Percentiles rank a stretch among this genome's conserved stretches.
Evolutionary conservation across 371 early-diverging fungal species (phyloP).

Genomic region (Funneliformis caledonium): DNA sequence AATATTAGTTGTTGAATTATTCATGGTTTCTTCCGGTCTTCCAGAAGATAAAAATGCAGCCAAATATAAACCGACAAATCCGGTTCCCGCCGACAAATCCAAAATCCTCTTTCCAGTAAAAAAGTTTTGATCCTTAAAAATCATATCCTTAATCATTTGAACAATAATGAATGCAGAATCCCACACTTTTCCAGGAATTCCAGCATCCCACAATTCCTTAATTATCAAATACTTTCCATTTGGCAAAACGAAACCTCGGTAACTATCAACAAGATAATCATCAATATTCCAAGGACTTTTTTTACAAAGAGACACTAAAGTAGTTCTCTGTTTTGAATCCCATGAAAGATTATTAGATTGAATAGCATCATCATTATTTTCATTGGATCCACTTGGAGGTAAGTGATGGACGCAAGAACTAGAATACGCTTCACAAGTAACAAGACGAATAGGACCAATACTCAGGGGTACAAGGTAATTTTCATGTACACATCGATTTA

Average conservation of each 20-base stretch:
- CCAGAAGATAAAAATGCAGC: constrained; percentile 49
- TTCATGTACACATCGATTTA: background rate
- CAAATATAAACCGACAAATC: constrained; percentile 58
- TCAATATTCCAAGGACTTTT: constrained; percentile 47
- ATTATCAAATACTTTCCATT: constrained; percentile 49
- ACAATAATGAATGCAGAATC: constrained; percentile 63
- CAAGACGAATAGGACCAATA: constrained; percentile 22
- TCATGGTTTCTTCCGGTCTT: constrained; percentile 42
- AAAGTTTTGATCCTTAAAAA: constrained; percentile 44
- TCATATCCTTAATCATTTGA: constrained; percentile 49
- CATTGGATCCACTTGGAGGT: background rate
- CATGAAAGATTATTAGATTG: constrained; percentile 9
- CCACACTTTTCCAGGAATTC: constrained; percentile 70
- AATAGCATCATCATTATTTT: background rate
- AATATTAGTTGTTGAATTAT: constrained; percentile 17
- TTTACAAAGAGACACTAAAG: background rate
- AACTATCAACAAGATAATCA: constrained; percentile 43
- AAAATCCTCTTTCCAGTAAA: constrained; percentile 53
- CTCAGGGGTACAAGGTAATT: constrained; percentile 23
- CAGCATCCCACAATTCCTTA: constrained; percentile 61
- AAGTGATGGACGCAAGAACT: constrained; percentile 12
- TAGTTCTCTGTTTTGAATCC: background rate
- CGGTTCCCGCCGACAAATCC: constrained; percentile 67
- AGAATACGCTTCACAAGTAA: constrained; percentile 1
- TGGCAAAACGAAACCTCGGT: constrained; percentile 24